A percentile compares a stretch with the other conserved stretches of the same genome.
Conservation (phyloP, 352 stramenopile species). For the Phytophthora colocasiae region DNA sequence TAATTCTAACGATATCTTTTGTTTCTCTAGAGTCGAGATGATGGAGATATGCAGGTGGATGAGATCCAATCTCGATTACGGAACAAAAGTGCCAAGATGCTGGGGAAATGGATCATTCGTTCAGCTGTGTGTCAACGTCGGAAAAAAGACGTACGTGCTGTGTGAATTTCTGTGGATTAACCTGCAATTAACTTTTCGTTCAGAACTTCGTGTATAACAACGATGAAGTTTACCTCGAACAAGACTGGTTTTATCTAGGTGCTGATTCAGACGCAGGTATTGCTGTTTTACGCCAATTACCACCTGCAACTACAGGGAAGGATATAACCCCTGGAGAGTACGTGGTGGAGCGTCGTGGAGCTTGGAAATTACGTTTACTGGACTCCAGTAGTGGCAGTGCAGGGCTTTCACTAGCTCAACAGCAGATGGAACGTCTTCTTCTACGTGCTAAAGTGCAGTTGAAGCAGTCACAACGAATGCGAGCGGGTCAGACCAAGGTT, state of each 20-base stretch:
- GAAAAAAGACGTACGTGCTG: slow-evolving; percentile 55
- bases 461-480: slow-evolving; percentile 80
- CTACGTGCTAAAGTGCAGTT: slow-evolving; percentile 77
- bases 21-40: slow-evolving; percentile 59
- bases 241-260: slow-evolving; percentile 87
- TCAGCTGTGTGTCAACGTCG: slow-evolving; percentile 58
- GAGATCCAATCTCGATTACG: slow-evolving; percentile 81
- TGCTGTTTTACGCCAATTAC: slow-evolving; percentile 74
- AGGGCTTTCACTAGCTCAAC: slow-evolving; percentile 73
- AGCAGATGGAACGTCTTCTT: slow-evolving; percentile 83
- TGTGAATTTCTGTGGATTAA: not conserved
- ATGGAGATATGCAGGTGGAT: slow-evolving; percentile 75
- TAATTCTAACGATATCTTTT: not conserved
- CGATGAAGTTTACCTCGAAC: slow-evolving; percentile 83
- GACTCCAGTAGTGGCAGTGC: slow-evolving; percentile 73
- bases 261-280: slow-evolving; percentile 67
- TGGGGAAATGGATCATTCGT: slow-evolving; percentile 82
- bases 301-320: slow-evolving; percentile 35
- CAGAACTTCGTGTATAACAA: slow-evolving; percentile 87
- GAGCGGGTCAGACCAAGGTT: slow-evolving; percentile 53
- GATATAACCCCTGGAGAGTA: slow-evolving; percentile 67
- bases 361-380: slow-evolving; percentile 72
- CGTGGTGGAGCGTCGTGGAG: slow-evolving; percentile 68
- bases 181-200: not conserved
- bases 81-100: slow-evolving; percentile 79